These are phyloP conservation scores for Fusarium nematophilum DNA, from an alignment of 2,329 filamentous ascomycete genomes.

Conservation along the genomic window DNA sequence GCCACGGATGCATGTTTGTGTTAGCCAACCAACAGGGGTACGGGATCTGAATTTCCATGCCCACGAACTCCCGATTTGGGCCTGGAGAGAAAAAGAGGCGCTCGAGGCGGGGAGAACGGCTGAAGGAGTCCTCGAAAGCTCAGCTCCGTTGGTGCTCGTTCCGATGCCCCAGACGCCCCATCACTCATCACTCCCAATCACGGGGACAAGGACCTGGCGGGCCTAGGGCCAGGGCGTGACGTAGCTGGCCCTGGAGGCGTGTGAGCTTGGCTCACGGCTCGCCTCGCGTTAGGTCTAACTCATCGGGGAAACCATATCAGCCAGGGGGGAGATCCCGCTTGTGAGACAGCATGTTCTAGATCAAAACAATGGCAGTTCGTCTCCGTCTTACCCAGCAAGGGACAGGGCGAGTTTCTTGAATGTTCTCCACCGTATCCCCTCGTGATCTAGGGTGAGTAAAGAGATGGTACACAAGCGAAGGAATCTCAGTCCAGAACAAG, in stretches of 20 bases:
- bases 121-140: not conserved
- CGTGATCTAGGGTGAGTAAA: conserved; percentile 2
- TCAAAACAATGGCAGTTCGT: conserved; percentile 17
- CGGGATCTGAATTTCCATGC: not conserved
- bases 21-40: not conserved
- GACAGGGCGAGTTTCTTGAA: conserved; percentile 8
- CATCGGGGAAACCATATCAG: not conserved
- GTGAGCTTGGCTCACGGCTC: conserved; percentile 11
- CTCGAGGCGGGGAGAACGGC: not conserved
- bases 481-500: not conserved
- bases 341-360: conserved; percentile 15
- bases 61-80: not conserved
- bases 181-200: conserved; percentile 7
- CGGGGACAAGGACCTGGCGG: not conserved
- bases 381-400: conserved; percentile 4
- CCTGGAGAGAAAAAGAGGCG: not conserved
- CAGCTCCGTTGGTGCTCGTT: conserved; percentile 1
- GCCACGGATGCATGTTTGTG: not conserved
- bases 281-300: conserved; percentile 3
- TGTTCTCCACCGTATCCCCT: conserved; percentile 14
- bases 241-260: conserved; percentile 1
- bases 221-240: conserved; percentile 5
- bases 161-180: not conserved
- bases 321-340: conserved; percentile 9
- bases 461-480: conserved; percentile 5